phyloP scores from a whole-genome alignment of 1,284 basidiomycete species.

The Trichosporon sp. region DNA sequence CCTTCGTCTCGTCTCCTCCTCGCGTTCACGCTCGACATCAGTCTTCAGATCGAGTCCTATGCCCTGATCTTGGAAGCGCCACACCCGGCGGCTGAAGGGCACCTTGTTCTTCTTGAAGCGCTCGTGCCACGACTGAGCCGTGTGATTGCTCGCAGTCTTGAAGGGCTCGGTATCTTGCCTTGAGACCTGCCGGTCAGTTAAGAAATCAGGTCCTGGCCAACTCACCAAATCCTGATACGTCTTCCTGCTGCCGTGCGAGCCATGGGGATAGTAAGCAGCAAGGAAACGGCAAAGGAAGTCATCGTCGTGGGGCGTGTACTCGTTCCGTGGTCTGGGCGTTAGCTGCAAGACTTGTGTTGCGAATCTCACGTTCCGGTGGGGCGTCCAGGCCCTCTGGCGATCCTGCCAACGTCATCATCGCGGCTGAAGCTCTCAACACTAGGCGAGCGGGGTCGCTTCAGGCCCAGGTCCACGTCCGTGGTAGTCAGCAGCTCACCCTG shows the following conservation, averaged over 20 bases:
- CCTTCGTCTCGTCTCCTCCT: constrained; percentile 5
- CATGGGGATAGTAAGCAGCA: constrained; percentile 25
- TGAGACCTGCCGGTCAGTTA: constrained; percentile 8
- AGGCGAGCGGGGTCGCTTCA: background rate
- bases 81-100: constrained; percentile 22
- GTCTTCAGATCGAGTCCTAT: constrained; percentile 32
- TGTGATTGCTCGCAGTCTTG: constrained; percentile 26
- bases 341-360: background rate
- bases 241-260: constrained; percentile 33
- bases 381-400: constrained; percentile 31
- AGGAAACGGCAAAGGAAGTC: constrained; percentile 42
- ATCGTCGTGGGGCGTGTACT: constrained; percentile 39
- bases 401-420: constrained; percentile 19
- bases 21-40: constrained; percentile 19
- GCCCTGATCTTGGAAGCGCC: constrained; percentile 11
- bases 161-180: constrained; percentile 9
- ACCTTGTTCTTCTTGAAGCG: constrained; percentile 37
- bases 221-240: constrained; percentile 35
- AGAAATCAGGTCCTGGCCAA: background rate
- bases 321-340: constrained; percentile 28
- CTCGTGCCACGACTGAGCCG: constrained; percentile 42
- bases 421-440: constrained; percentile 21
- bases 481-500: constrained; percentile 14
- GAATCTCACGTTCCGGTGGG: constrained; percentile 37
- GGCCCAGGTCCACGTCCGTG: constrained; percentile 2